These are phyloP conservation scores for Aquilaria yunnanensis DNA, from an alignment of 345 rosid genomes.

Conservation along the genomic window DNA sequence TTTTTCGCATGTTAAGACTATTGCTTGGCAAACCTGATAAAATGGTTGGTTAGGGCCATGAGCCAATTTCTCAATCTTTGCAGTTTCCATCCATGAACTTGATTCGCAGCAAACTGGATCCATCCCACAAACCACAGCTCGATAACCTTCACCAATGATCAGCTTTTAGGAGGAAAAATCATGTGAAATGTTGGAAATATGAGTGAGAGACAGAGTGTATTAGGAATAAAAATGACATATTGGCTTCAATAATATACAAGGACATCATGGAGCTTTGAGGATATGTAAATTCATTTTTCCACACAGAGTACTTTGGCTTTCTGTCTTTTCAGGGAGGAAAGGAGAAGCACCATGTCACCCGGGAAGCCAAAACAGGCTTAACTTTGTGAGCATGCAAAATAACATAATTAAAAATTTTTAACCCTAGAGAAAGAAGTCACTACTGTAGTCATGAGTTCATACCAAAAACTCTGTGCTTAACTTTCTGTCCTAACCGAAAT, in stretches of 20 bases:
- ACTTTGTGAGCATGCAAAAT: too few relatives aligned
- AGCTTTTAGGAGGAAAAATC: too few relatives aligned
- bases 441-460: conserved; percentile 9
- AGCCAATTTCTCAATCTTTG: conserved; percentile 65
- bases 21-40: conserved; percentile 65
- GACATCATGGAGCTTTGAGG: too few relatives aligned
- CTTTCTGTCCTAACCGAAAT: conserved; percentile 93
- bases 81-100: conserved; percentile 83
- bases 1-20: background rate
- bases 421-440: too few relatives aligned
- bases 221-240: background rate
- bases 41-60: conserved; percentile 81
- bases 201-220: background rate
- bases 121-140: conserved; percentile 89
- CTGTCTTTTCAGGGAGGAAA: too few relatives aligned
- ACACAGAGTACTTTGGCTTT: too few relatives aligned
- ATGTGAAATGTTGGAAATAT: too few relatives aligned
- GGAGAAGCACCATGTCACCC: too few relatives aligned
- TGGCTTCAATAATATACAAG: background rate
- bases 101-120: conserved; percentile 93
- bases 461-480: conserved; percentile 77
- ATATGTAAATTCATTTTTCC: too few relatives aligned
- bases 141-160: conserved; percentile 47
- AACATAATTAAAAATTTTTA: too few relatives aligned
- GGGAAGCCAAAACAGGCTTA: too few relatives aligned